Base-by-base conservation (phyloP, 2,329 filamentous ascomycete species). In the Cercospora sp. region DNA sequence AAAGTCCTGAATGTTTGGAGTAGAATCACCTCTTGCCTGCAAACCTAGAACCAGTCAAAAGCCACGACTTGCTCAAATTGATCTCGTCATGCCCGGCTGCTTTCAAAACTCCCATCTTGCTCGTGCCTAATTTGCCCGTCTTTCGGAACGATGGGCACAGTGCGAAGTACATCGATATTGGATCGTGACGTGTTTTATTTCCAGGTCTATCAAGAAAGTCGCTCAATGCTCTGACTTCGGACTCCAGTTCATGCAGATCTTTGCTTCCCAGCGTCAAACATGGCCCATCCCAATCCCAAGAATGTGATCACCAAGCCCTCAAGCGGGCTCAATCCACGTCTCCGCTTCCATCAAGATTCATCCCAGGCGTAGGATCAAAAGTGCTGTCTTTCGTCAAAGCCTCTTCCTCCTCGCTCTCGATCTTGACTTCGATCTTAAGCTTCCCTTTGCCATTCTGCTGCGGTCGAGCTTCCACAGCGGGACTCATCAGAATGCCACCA, bases 361-460 rank as follows among this genome's bases (percentile, higher is more conserved):
- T 13, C 3, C 13, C 42, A 53, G 33, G 18, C 51, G 45, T 58
- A 7, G 36, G 53, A 20, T 58, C 62, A 30, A 28, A 42, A 64
- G 62, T 64, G 51, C 51, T 59, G 62, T 64, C 62, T 30, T 42
- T 64, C n/a, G 42, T 65, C 40, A 60, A 40, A 8, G 10, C 18
- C 42, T 65, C 64, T 26, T 65, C 57, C 23, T 60, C 51, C 20
- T 60, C 59, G 36, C 53, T 51, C 18, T 58, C 45, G 45, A 60
- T 51, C 59, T 60, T 28, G 30, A 36, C 31, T 23, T 36, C 31
- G 16, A 67, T 63, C 33, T 62, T 57, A 20, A 5, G 30, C 48
- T 67, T 67, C 16, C 65, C 65, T 45, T 63, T 63, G 10, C 30
- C 64, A 16, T 16, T 5, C 33, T n/a, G 23, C 18, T 33, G n/a